Evolutionary conservation across 208 protist species (phyloP).

Genomic region (Leishmania gerbilli): DNA sequence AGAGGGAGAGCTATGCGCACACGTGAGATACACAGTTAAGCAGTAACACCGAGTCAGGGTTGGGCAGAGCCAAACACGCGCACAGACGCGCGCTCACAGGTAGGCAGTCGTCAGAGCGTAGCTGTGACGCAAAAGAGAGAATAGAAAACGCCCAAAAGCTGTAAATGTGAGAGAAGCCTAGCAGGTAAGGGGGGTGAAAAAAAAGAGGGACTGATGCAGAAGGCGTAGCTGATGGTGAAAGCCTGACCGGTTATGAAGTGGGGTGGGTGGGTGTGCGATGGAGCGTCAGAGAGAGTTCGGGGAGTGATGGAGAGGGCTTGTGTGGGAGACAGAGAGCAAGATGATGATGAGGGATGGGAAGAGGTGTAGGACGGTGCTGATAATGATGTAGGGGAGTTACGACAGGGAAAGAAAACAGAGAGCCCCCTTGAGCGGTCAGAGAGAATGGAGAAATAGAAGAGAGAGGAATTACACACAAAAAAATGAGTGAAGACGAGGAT

Average conservation of each 20-base stretch:
- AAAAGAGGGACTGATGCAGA: neutral
- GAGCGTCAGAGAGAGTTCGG: neutral
- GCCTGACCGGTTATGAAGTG: neutral
- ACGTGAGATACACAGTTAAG: neutral
- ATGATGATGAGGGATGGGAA: neutral
- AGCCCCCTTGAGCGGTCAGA: neutral
- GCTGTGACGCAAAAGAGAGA: neutral
- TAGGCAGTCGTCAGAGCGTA: neutral
- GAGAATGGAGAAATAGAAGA: neutral
- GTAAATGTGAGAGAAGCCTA: neutral
- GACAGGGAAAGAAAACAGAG: neutral
- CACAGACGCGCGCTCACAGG: conserved; percentile 1
- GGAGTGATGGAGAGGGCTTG: neutral
- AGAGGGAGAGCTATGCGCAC: neutral
- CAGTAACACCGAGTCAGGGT: neutral
- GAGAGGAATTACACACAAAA: neutral
- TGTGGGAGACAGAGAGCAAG: neutral
- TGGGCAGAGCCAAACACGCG: neutral
- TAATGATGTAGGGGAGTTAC: neutral
- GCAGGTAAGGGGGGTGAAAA: neutral
- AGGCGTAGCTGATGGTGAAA: neutral
- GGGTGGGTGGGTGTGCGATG: neutral
- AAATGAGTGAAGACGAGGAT: neutral
- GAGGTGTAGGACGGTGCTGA: neutral
- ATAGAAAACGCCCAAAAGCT: neutral